Conservation (phyloP, 1,284 basidiomycete genomes). For the Sphaerobolus stellatus region DNA sequence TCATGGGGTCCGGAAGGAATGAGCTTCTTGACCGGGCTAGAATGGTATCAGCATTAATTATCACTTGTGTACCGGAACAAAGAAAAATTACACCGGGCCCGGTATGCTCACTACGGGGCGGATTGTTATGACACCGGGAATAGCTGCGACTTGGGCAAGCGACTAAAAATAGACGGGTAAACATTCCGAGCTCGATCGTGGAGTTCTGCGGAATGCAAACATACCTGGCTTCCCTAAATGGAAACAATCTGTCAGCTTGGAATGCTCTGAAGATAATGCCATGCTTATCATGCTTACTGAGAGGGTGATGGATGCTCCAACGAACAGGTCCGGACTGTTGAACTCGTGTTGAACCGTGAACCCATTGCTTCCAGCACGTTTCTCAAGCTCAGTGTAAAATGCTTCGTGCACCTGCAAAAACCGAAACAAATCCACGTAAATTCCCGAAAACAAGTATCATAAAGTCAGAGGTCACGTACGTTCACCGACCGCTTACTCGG, state of each 20-base stretch:
- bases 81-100: conserved; percentile 23
- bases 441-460: neutral
- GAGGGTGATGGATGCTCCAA: conserved; percentile 43
- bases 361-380: conserved; percentile 32
- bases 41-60: neutral
- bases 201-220: neutral
- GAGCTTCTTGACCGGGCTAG: conserved; percentile 29
- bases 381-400: conserved; percentile 38
- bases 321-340: conserved; percentile 41
- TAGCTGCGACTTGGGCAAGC: conserved; percentile 22
- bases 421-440: neutral
- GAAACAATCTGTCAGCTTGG: neutral
- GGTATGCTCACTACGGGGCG: conserved; percentile 29
- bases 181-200: no score
- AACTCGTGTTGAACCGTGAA: conserved; percentile 43
- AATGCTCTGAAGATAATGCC: neutral
- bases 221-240: neutral
- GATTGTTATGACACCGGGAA: conserved; percentile 31
- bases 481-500: conserved; percentile 36
- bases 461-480: conserved; percentile 6
- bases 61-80: neutral
- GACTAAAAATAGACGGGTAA: conserved; percentile 18
- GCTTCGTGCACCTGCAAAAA: conserved; percentile 33
- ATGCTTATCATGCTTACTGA: conserved; percentile 19
- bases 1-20: conserved; percentile 34